These are phyloP conservation scores for Peniophora sp. DNA, from an alignment of 1,284 basidiomycete genomes.

Conservation along the genomic window DNA sequence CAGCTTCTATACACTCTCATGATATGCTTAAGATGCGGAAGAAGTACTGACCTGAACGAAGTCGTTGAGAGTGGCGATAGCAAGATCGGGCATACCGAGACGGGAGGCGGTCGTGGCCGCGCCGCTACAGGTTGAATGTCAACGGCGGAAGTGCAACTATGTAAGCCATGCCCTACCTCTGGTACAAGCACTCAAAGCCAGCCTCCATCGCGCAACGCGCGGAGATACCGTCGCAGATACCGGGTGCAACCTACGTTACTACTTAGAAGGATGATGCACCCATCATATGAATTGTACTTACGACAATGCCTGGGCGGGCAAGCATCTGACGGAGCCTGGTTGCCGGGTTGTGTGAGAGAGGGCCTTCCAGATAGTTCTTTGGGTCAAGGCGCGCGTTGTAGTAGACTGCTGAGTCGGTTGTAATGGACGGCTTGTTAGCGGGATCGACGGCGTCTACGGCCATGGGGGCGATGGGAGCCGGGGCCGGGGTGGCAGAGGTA, in stretches of 20 bases:
- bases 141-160: slow-evolving; percentile 1
- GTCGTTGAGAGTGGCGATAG: slow-evolving; percentile 75
- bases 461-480: too few species aligned
- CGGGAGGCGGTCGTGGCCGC: slow-evolving; percentile 73
- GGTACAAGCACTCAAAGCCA: slow-evolving; percentile 70
- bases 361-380: slow-evolving; percentile 60
- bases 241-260: slow-evolving; percentile 51
- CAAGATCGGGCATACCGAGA: slow-evolving; percentile 71
- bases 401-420: slow-evolving; percentile 21
- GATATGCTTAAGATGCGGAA: not conserved
- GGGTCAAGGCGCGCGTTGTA: slow-evolving; percentile 58
- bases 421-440: too few species aligned
- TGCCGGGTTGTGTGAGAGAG: slow-evolving; percentile 56
- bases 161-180: slow-evolving; percentile 39
- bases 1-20: not conserved
- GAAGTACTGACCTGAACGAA: slow-evolving; percentile 47
- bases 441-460: too few species aligned
- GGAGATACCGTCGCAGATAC: slow-evolving; percentile 77
- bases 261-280: not conserved
- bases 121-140: slow-evolving; percentile 31
- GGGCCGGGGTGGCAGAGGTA: too few species aligned
- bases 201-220: slow-evolving; percentile 72
- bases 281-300: slow-evolving; percentile 26
- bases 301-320: slow-evolving; percentile 68
- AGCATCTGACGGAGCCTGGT: slow-evolving; percentile 72